Base-by-base conservation (phyloP, 768 basidiomycete genomes). In the Podaxis sp. region DNA sequence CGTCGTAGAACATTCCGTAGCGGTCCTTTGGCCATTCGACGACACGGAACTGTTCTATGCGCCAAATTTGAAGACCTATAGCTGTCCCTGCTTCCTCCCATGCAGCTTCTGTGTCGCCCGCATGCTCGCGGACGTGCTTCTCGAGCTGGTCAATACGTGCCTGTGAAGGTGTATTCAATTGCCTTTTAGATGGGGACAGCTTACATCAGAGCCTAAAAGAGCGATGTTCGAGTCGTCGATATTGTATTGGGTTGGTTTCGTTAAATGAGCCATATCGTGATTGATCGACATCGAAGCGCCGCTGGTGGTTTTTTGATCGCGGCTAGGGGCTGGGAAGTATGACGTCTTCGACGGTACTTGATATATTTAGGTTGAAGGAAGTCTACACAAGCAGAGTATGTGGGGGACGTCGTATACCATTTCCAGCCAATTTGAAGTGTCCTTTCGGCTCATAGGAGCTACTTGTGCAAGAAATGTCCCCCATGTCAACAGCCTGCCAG, bases 171-270 rank as follows among this genome's bases (percentile, higher is more conserved):
- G 22, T 54, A 55, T 61, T 50, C 13, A 24, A 17, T 36, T 27
- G 29, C 51, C 47, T 46, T 29, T 38, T 33, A 25, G 49, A 46
- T 22, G 37, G 57, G 52, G 19, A 7, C 2, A 43, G 72, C 82
- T 66, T 71, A 85, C 85, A 70, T 87, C 85, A 50, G 85, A 85
- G 51, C 86, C 86, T 8, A 88, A 76, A 43, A 88, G 76, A 17
- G 83, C 83, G 49, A 85, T 86, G 66, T 87, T 86, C 1, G 83
- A 82, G 66, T 87, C 84, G 67, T 85, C 78, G 67, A 89, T 87
- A 68, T 85, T 76, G 69, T 85, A 88, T 25, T 70, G 68, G 2
- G 78, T 75, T 3, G 78, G 77, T 68, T 78, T 82, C 4, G 83
- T 83, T 15, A 84, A 71, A 66, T 78, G 74, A 3, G 79, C 77